Percentiles rank a stretch among this genome's conserved stretches.
phyloP scores from a whole-genome alignment of 2,329 filamentous ascomycete species.

The Raffaelea ambrosiae region DNA sequence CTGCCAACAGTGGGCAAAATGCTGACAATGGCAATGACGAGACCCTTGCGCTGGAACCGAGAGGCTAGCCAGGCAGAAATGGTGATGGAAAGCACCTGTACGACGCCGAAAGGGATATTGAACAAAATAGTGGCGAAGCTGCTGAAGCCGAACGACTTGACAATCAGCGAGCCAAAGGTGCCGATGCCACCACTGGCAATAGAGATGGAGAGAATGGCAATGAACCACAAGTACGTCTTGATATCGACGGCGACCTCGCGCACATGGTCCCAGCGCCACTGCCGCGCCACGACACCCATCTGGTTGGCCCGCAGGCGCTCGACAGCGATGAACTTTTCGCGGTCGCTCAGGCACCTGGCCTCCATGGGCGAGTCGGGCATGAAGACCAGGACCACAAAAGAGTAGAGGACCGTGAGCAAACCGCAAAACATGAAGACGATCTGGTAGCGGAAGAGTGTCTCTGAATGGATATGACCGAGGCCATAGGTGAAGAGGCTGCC shows the following conservation, averaged over 20 bases:
- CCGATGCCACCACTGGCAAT: slow-evolving; percentile 48
- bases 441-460: slow-evolving; percentile 27
- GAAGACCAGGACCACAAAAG: slow-evolving; percentile 33
- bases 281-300: slow-evolving; percentile 41
- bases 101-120: slow-evolving; percentile 46
- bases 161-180: slow-evolving; percentile 42
- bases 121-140: slow-evolving; percentile 42
- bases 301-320: slow-evolving; percentile 45
- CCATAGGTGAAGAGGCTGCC: slow-evolving; percentile 50
- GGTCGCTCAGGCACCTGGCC: slow-evolving; percentile 39
- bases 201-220: slow-evolving; percentile 40
- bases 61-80: slow-evolving; percentile 47
- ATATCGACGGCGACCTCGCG: slow-evolving; percentile 43
- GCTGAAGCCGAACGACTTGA: slow-evolving; percentile 42
- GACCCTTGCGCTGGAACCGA: slow-evolving; percentile 42
- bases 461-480: slow-evolving; percentile 45
- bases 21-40: slow-evolving; percentile 27
- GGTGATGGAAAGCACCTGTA: slow-evolving; percentile 47
- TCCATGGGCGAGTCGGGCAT: slow-evolving; percentile 43
- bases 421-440: slow-evolving; percentile 50
- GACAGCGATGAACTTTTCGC: slow-evolving; percentile 44
- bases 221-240: slow-evolving; percentile 54
- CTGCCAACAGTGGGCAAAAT: slow-evolving; percentile 29
- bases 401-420: slow-evolving; percentile 37
- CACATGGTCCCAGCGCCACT: slow-evolving; percentile 43